Percentiles rank a stretch among this genome's conserved stretches.
These are phyloP conservation scores for Rosellinia necatrix DNA, from an alignment of 2,329 filamentous ascomycete genomes.

Conservation along the genomic window DNA sequence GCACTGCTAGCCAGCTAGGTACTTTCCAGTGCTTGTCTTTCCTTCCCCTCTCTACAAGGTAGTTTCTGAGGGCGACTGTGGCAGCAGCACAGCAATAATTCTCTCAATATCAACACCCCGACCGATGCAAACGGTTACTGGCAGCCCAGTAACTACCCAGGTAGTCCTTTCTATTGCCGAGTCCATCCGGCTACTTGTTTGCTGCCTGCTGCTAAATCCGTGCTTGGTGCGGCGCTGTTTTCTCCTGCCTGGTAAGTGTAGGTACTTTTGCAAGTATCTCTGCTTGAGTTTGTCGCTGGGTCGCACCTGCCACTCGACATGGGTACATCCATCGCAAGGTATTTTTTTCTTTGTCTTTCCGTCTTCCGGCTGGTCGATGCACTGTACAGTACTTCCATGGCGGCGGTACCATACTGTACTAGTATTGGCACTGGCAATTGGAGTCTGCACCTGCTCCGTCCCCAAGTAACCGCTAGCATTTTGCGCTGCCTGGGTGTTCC, in stretches of 20 bases:
- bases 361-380: constrained; percentile 10
- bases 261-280: constrained; percentile 19
- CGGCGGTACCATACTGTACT: constrained; percentile 2
- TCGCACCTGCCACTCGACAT: constrained; percentile 22
- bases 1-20: constrained; percentile 16
- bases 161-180: constrained; percentile 9
- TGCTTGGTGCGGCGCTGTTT: no score
- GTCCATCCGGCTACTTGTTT: constrained; percentile 10
- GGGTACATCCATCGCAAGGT: constrained; percentile 22
- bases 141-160: constrained; percentile 25
- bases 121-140: constrained; percentile 19
- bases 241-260: not conserved
- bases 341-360: constrained; percentile 2
- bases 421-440: constrained; percentile 7
- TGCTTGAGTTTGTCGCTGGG: constrained; percentile 13
- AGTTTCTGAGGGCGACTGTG: not conserved
- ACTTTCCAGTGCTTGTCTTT: not conserved
- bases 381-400: not conserved
- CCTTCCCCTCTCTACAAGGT: not conserved
- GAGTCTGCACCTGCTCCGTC: constrained; percentile 16
- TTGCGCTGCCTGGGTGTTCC: constrained; percentile 14
- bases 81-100: constrained; percentile 11
- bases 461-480: constrained; percentile 15
- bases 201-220: constrained; percentile 3
- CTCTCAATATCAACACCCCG: constrained; percentile 11